Conservation (phyloP, 2,329 filamentous ascomycete species). For the Cladosporium cucumerinum region DNA sequence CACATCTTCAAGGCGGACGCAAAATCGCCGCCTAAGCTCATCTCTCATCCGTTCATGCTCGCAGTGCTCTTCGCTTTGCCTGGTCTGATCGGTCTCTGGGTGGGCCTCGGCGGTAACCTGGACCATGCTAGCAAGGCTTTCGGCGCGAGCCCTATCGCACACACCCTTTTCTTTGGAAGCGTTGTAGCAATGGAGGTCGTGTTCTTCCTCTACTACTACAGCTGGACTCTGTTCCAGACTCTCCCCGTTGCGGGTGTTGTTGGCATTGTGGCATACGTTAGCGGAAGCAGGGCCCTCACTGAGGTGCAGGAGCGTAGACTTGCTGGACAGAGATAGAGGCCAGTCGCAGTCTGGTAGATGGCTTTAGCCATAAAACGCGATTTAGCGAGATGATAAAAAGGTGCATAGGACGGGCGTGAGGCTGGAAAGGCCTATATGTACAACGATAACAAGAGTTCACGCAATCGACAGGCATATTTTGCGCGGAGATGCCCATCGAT, state of each 20-base stretch:
- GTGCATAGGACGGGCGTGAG: neutral
- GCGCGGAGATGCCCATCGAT: no score
- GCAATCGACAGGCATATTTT: neutral
- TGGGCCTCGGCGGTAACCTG: slow-evolving; percentile 76
- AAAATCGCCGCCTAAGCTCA: slow-evolving; percentile 72
- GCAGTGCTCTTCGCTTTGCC: slow-evolving; percentile 73
- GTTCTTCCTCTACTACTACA: slow-evolving; percentile 91
- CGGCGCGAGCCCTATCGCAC: slow-evolving; percentile 71
- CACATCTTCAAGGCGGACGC: slow-evolving; percentile 84
- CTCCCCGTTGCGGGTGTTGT: slow-evolving; percentile 70
- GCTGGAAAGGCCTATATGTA: neutral
- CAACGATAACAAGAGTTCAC: neutral
- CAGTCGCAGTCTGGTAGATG: neutral
- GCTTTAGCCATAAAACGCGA: neutral
- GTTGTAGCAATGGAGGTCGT: slow-evolving; percentile 83
- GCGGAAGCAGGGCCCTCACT: slow-evolving; percentile 82
- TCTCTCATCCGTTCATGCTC: slow-evolving; percentile 73
- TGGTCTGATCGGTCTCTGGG: slow-evolving; percentile 70
- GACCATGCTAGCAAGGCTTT: slow-evolving; percentile 74
- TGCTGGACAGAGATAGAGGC: slow-evolving; percentile 59
- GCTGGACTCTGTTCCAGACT: slow-evolving; percentile 87
- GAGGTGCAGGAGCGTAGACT: slow-evolving; percentile 89
- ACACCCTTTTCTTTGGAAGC: slow-evolving; percentile 81
- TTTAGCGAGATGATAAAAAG: slow-evolving; percentile 5
- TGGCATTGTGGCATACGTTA: slow-evolving; percentile 71